Evolutionary conservation across 805 yeast species (phyloP).

Genomic region (Trichomonascus vanleenenianus): DNA sequence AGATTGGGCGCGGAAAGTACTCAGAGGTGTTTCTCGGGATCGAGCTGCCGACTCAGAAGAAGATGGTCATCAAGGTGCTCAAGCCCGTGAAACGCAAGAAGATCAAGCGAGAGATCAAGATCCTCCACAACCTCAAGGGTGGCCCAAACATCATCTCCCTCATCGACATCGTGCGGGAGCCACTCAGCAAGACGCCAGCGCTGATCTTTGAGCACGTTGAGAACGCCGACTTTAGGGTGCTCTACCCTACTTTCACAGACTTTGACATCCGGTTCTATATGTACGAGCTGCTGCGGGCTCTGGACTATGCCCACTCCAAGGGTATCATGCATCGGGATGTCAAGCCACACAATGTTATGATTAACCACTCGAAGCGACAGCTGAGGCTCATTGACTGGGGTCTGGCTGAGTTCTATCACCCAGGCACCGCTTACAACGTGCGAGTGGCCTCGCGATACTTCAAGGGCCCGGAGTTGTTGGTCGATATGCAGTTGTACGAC

Average conservation of each 20-base stretch:
- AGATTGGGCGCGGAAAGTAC: conserved; percentile 88
- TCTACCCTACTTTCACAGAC: conserved; percentile 73
- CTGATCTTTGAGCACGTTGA: conserved; percentile 78
- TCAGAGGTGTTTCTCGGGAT: conserved; percentile 89
- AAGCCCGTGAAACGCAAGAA: conserved; percentile 92
- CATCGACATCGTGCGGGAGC: conserved; percentile 82
- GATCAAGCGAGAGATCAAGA: conserved; percentile 84
- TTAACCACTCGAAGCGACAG: conserved; percentile 56
- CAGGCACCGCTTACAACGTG: conserved; percentile 82
- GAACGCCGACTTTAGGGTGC: conserved; percentile 77
- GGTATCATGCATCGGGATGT: conserved; percentile 95
- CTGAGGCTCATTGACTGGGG: conserved; percentile 92
- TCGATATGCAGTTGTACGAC: conserved; percentile 76
- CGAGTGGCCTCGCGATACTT: conserved; percentile 88
- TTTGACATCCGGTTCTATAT: conserved; percentile 76
- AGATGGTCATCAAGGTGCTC: conserved; percentile 81
- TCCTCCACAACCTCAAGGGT: conserved; percentile 71
- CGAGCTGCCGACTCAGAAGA: conserved; percentile 45
- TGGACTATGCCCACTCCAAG: conserved; percentile 85
- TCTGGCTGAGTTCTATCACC: conserved; percentile 85
- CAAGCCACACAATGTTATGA: conserved; percentile 91
- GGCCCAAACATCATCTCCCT: conserved; percentile 77
- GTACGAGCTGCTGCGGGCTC: conserved; percentile 70
- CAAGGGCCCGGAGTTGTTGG: conserved; percentile 86
- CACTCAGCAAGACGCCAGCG: conserved; percentile 65